These are phyloP conservation scores for Mesembryanthemum crystallinum DNA, from an alignment of 148 eudicot species.

Conservation along the genomic window DNA sequence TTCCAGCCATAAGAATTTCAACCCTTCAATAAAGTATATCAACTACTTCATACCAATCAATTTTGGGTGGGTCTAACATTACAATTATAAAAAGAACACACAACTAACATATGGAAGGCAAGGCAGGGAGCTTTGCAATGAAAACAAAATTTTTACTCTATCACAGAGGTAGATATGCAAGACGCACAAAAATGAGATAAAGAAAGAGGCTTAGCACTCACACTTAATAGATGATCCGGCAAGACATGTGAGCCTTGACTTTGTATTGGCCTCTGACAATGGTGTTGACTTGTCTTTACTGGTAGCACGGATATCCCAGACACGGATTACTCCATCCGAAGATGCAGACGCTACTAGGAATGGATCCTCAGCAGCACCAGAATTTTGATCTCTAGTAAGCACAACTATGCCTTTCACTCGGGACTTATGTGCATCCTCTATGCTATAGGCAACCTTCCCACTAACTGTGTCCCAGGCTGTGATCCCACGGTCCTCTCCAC, in stretches of 20 bases:
- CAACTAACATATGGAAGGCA: slow-evolving; percentile 2
- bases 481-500: slow-evolving; percentile 82
- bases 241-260: slow-evolving; percentile 88
- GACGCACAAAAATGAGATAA: neutral
- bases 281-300: slow-evolving; percentile 56
- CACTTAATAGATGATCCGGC: slow-evolving; percentile 86
- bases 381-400: slow-evolving; percentile 42
- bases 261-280: slow-evolving; percentile 67
- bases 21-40: neutral
- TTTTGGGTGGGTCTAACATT: neutral
- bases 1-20: neutral
- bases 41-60: neutral
- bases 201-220: slow-evolving; percentile 36
- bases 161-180: neutral
- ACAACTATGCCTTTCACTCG: slow-evolving; percentile 94
- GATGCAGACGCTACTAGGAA: slow-evolving; percentile 82
- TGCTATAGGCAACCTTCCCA: slow-evolving; percentile 72
- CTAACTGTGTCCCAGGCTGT: slow-evolving; percentile 79
- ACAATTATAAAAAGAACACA: neutral
- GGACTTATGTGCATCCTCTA: slow-evolving; percentile 77
- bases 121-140: neutral
- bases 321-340: slow-evolving; percentile 86
- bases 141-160: neutral
- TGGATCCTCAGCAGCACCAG: slow-evolving; percentile 45
- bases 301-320: slow-evolving; percentile 77